Evolutionary conservation across 495 filamentous ascomycete species (phyloP).

Genomic region (Melanomma pulvis-pyrius): DNA sequence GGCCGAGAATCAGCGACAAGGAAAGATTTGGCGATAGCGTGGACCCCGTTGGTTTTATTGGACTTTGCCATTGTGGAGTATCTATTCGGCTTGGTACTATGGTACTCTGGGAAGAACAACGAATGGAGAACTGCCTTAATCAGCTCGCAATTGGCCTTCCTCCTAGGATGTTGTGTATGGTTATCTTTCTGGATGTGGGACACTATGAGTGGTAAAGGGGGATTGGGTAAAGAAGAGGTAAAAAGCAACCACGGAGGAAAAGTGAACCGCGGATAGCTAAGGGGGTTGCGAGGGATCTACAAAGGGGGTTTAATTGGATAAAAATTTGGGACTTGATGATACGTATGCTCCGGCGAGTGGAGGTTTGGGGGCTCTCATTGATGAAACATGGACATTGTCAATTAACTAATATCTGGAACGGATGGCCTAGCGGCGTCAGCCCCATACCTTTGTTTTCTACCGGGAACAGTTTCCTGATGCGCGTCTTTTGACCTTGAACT

Average conservation of each 20-base stretch:
- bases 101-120: slow-evolving; percentile 13
- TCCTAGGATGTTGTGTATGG: slow-evolving; percentile 5
- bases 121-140: slow-evolving; percentile 10
- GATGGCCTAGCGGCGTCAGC: too few relatives aligned
- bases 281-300: too few relatives aligned
- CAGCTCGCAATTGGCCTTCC: slow-evolving; percentile 11
- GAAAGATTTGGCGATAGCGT: slow-evolving; percentile 10
- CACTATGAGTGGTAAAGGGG: slow-evolving; percentile 8
- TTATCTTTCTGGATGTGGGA: slow-evolving; percentile 9
- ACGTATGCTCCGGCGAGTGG: too few relatives aligned
- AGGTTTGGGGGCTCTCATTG: too few relatives aligned
- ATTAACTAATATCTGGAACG: too few relatives aligned
- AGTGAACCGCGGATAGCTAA: slow-evolving; percentile 6
- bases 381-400: too few relatives aligned
- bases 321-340: too few relatives aligned
- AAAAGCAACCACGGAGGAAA: too few relatives aligned
- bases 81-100: slow-evolving; percentile 6
- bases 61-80: slow-evolving; percentile 10
- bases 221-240: slow-evolving; percentile 9
- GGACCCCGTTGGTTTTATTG: slow-evolving; percentile 13
- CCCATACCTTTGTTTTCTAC: too few relatives aligned
- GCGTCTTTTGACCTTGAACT: too few relatives aligned
- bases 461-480: too few relatives aligned
- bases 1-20: slow-evolving; percentile 2
- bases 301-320: too few relatives aligned